phyloP scores from a whole-genome alignment of 2,329 filamentous ascomycete species.

The Metarhizium robertsii region DNA sequence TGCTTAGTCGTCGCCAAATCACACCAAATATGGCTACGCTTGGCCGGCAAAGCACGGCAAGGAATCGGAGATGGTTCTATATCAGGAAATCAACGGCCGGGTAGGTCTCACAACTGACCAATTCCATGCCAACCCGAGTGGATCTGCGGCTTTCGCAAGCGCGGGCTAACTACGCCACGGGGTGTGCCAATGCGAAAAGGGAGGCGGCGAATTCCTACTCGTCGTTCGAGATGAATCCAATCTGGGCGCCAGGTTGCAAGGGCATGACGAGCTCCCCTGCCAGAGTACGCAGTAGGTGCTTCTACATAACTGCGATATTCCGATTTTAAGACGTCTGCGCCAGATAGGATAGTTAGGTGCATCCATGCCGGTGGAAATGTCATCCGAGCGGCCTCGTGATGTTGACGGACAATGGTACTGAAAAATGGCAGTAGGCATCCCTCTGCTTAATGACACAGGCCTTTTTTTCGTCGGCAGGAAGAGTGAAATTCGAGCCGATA shows the following conservation, averaged over 20 bases:
- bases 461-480: too few relatives aligned
- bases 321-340: too few relatives aligned
- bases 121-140: background rate
- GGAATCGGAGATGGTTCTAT: slow-evolving; percentile 11
- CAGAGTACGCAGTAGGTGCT: too few relatives aligned
- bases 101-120: background rate
- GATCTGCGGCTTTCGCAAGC: slow-evolving; percentile 3
- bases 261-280: background rate
- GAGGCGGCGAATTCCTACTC: background rate
- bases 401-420: too few relatives aligned
- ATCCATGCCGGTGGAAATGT: background rate
- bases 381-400: background rate
- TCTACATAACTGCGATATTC: too few relatives aligned
- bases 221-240: background rate
- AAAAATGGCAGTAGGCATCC: background rate
- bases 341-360: too few relatives aligned
- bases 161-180: background rate
- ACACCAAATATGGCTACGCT: background rate
- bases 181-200: background rate
- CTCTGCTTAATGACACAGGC: background rate
- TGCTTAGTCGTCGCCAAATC: slow-evolving; percentile 5
- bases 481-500: background rate
- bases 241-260: background rate
- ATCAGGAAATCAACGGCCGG: slow-evolving; percentile 12
- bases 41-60: background rate